Conservation (phyloP, 257 asterid genomes). For the Solanum sitiens region DNA sequence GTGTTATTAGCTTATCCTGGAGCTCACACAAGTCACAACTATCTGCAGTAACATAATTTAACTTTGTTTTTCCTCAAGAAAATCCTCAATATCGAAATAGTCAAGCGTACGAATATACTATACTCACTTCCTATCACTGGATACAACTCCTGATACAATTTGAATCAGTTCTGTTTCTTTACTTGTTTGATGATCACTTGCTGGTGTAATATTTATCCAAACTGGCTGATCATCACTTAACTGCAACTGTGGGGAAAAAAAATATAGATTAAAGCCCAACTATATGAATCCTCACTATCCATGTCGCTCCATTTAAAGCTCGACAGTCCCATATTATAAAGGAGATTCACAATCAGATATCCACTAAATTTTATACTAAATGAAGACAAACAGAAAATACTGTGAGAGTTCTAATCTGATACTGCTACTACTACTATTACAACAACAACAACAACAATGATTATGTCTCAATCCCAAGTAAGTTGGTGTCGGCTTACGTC, state of each 20-base stretch:
- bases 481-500: neutral
- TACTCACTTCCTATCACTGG: conserved; percentile 63
- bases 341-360: neutral
- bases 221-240: conserved; percentile 47
- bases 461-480: neutral
- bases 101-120: neutral
- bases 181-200: conserved; percentile 6
- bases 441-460: neutral
- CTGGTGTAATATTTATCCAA: conserved; percentile 54
- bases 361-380: neutral
- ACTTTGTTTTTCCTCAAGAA: neutral
- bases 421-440: neutral
- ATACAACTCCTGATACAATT: conserved; percentile 33
- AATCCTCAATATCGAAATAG: neutral
- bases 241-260: conserved; percentile 35
- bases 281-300: neutral
- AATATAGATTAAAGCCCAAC: neutral
- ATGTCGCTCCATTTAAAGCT: neutral
- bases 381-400: neutral
- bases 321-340: neutral
- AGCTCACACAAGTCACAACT: neutral
- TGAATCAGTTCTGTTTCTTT: conserved; percentile 10
- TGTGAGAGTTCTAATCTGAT: neutral
- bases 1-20: conserved; percentile 14
- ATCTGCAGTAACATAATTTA: neutral